These are phyloP conservation scores for Nitzschia inconspicua DNA, from an alignment of 108 stramenopile genomes.

Conservation along the genomic window DNA sequence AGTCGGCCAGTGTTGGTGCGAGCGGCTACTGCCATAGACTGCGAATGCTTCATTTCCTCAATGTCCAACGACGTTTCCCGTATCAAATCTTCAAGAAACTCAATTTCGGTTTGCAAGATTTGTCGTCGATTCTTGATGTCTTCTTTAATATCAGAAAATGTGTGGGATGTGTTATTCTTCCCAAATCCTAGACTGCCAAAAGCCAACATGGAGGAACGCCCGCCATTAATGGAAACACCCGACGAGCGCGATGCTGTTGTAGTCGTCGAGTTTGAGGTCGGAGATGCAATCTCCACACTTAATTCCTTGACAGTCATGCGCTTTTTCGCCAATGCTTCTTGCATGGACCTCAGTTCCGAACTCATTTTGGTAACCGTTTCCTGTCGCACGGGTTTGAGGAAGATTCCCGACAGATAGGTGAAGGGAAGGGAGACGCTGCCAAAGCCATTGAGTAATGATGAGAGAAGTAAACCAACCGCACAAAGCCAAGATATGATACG, in stretches of 20 bases:
- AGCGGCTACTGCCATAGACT: slow-evolving; percentile 45
- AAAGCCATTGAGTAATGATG: slow-evolving; percentile 73
- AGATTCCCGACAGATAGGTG: slow-evolving; percentile 58
- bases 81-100: slow-evolving; percentile 54
- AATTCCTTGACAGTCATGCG: slow-evolving; percentile 7
- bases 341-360: slow-evolving; percentile 35
- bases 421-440: slow-evolving; percentile 77
- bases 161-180: not conserved
- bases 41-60: slow-evolving; percentile 61
- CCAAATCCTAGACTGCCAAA: too few relatives aligned
- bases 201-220: too few relatives aligned
- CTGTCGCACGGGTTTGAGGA: slow-evolving; percentile 48
- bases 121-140: slow-evolving; percentile 44
- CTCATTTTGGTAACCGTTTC: slow-evolving; percentile 47
- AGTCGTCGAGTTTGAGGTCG: not conserved
- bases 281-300: slow-evolving; percentile 3
- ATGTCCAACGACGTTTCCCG: slow-evolving; percentile 67
- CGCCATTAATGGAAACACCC: not conserved
- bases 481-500: slow-evolving; percentile 55
- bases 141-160: slow-evolving; percentile 24
- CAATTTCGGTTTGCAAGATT: slow-evolving; percentile 46
- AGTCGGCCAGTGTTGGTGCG: slow-evolving; percentile 54
- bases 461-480: slow-evolving; percentile 57
- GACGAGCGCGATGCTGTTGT: not conserved
- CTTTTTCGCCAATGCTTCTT: slow-evolving; percentile 18